A percentile compares a stretch with the other conserved stretches of the same genome.
Evolutionary conservation across 345 rosid species (phyloP).

Genomic region (Citrus reticulata): DNA sequence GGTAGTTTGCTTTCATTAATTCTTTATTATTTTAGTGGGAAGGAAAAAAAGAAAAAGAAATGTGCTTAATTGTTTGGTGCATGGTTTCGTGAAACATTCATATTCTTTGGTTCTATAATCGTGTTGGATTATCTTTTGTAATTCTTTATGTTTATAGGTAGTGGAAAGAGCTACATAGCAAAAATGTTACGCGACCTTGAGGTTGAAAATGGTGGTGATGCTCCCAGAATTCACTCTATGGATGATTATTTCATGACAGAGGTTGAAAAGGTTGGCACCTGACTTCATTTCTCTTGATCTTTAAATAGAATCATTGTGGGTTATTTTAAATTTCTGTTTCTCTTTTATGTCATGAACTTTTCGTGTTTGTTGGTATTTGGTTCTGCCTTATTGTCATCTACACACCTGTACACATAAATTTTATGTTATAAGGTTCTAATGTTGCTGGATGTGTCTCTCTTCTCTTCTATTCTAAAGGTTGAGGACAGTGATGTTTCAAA

Average conservation of each 20-base stretch:
- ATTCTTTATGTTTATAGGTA: constrained; percentile 40
- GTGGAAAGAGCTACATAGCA: constrained; percentile 96
- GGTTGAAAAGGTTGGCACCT: constrained; percentile 72
- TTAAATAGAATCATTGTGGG: not conserved
- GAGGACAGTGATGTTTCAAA: constrained; percentile 62
- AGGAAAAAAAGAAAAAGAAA: not conserved
- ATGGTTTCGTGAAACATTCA: not conserved
- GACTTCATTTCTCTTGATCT: constrained; percentile 8
- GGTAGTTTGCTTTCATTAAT: constrained; percentile 31
- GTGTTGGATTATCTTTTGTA: not conserved
- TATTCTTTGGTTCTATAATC: not conserved
- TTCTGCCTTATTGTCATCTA: not conserved
- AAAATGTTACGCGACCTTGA: constrained; percentile 87
- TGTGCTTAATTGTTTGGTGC: not conserved
- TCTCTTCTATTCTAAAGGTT: constrained; percentile 37
- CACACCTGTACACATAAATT: not conserved
- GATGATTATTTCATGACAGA: constrained; percentile 99
- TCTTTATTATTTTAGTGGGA: not conserved
- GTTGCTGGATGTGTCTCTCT: not conserved
- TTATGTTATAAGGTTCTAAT: not conserved
- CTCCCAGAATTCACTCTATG: constrained; percentile 96
- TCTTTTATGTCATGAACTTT: constrained; percentile 2
- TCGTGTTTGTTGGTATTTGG: not conserved
- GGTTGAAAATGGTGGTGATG: constrained; percentile 81
- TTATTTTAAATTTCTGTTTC: not conserved